Conservation (phyloP, 2,329 filamentous ascomycete genomes). For the Fusarium scirpi region DNA sequence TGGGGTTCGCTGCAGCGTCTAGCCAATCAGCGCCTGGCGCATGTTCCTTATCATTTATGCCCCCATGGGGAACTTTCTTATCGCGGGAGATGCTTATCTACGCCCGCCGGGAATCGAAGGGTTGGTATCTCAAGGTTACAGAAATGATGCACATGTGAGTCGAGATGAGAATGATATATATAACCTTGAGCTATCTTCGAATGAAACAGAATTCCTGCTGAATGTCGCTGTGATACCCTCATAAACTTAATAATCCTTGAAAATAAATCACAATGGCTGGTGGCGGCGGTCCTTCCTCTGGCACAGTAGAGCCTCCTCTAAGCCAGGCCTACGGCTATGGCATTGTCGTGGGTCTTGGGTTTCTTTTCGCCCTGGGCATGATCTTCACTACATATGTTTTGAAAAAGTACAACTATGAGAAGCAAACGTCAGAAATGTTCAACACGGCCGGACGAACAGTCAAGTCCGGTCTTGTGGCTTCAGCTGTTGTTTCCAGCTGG, state of each 20-base stretch:
- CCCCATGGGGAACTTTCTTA: slow-evolving; percentile 3
- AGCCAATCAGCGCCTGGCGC: neutral
- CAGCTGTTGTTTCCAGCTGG: slow-evolving; percentile 93
- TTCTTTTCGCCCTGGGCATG: slow-evolving; percentile 80
- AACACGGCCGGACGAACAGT: slow-evolving; percentile 88
- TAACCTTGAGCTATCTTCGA: neutral
- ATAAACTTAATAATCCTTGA: neutral
- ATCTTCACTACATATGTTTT: slow-evolving; percentile 36
- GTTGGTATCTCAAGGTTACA: slow-evolving; percentile 11
- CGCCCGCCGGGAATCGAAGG: slow-evolving; percentile 19
- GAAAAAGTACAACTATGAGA: slow-evolving; percentile 65
- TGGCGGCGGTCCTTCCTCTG: slow-evolving; percentile 34
- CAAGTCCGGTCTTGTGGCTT: slow-evolving; percentile 88
- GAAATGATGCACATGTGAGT: neutral
- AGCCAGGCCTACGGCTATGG: slow-evolving; percentile 79
- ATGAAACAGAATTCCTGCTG: neutral
- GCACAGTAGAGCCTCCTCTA: slow-evolving; percentile 51
- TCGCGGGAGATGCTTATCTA: slow-evolving; percentile 25
- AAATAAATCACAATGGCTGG: slow-evolving; percentile 32
- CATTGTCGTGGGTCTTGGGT: slow-evolving; percentile 79
- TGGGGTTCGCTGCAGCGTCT: neutral
- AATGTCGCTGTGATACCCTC: slow-evolving; percentile 3
- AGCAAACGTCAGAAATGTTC: slow-evolving; percentile 94
- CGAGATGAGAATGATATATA: slow-evolving; percentile 3
- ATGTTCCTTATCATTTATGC: neutral